phyloP scores from a whole-genome alignment of 2,329 filamentous ascomycete genomes.

The Alternaria panax region DNA sequence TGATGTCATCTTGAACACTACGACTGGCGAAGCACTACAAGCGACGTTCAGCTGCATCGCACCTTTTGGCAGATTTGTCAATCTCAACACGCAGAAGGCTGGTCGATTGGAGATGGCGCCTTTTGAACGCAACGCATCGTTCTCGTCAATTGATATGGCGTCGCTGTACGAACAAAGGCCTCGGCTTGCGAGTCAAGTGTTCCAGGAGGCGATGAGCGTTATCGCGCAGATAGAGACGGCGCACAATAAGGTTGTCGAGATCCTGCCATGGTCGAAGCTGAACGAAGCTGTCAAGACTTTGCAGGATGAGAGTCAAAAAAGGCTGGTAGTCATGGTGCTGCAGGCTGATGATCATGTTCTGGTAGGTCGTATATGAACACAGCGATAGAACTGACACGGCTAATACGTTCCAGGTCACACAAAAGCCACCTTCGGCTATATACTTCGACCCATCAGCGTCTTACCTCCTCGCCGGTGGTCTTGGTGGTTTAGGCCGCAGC shows the following conservation, averaged over 20 bases:
- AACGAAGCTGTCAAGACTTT: constrained; percentile 21
- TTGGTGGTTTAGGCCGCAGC: constrained; percentile 29
- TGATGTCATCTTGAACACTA: constrained; percentile 42
- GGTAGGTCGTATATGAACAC: not conserved
- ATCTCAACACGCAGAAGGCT: constrained; percentile 19
- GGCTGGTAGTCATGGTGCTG: constrained; percentile 13
- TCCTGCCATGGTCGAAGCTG: constrained; percentile 13
- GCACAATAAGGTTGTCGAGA: not conserved
- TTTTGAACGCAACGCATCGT: constrained; percentile 22
- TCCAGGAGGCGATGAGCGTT: constrained; percentile 15
- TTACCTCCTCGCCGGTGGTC: constrained; percentile 29
- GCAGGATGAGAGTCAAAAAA: constrained; percentile 16
- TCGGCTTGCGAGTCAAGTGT: constrained; percentile 7
- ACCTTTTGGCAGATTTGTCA: constrained; percentile 27
- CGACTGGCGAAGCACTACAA: constrained; percentile 36
- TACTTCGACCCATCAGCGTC: constrained; percentile 10
- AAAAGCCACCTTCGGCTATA: not conserved
- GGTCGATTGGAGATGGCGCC: constrained; percentile 28
- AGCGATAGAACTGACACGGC: not conserved
- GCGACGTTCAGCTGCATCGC: constrained; percentile 58
- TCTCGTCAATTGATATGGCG: constrained; percentile 19
- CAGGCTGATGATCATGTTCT: constrained; percentile 8
- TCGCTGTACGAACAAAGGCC: constrained; percentile 8
- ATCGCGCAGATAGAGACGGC: not conserved
- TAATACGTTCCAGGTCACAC: constrained; percentile 7